Base-by-base conservation (phyloP, 2,329 filamentous ascomycete species). In the Hymenoscyphus infarciens region DNA sequence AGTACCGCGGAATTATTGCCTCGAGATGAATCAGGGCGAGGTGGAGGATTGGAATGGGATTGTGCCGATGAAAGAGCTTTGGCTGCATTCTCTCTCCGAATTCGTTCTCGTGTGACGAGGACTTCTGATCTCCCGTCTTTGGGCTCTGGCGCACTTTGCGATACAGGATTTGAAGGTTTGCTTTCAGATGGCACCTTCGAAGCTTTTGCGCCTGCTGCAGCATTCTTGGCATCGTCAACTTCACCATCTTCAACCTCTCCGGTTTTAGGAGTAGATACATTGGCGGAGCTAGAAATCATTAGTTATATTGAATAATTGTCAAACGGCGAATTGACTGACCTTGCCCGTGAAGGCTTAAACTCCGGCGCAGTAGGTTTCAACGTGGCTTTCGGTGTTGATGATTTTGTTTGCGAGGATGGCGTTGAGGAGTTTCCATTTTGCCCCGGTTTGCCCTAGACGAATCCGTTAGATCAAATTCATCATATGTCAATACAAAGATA, bases 241-340 rank as follows among this genome's bases (percentile, higher is more conserved):
- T 92, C 89, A 22, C 89, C 89, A 71, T 92, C 89, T 73, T 92
- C 89, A 60, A 85, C 83, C 64, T 88, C 86, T 1, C 74, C 65
- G 31, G 57, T 49, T 53, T 70, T 72, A 16, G 69, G 66, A 22
- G 72, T 74, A n/a, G 72, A 66, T n/a, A 72, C 67, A 57, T 77
- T 74, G 29, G 64, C 66, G 15, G 63, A 70, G 64, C 72, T 72
- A 67, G 45, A 27, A 61, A 15, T 56, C 69, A 70, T 63, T 75
- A 79, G 79, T 75, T 76, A 42, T 4, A 16, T 19, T 45, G 33
- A 49, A 10, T 39, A 16, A 29, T 8, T 42, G 49, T 56, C 5
- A 19, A 56, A 16, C 55, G 22, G n/a, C 49, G 19, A 8, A 31
- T 45, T 11, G 16, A 70, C 70, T 65, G 56, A 75, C 75, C 68